Percentiles rank a stretch among this genome's conserved stretches.
Evolutionary conservation across 805 yeast species (phyloP).

Genomic region (Danielia reshetovae): DNA sequence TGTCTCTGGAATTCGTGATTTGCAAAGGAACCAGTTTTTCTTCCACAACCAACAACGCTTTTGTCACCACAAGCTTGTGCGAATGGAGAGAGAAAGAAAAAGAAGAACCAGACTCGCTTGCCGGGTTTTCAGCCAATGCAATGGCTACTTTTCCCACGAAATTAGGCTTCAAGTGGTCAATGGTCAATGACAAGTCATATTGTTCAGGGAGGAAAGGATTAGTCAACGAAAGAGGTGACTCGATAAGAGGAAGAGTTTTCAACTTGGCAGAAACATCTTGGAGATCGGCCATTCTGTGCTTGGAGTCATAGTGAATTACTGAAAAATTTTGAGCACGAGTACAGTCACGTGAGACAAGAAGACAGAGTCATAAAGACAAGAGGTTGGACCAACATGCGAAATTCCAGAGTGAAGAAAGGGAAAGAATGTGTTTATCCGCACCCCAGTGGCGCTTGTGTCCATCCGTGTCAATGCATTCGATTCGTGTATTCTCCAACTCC

Average conservation of each 20-base stretch:
- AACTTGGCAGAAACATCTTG: too few species aligned
- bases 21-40: slow-evolving; percentile 18
- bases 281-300: too few species aligned
- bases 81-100: slow-evolving; percentile 36
- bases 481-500: too few species aligned
- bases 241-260: not conserved
- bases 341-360: too few species aligned
- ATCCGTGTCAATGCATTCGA: too few species aligned
- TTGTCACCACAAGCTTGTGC: slow-evolving; percentile 36
- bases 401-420: too few species aligned
- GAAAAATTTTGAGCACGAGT: too few species aligned
- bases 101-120: not conserved
- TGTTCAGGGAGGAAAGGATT: slow-evolving; percentile 34
- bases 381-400: too few species aligned
- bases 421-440: too few species aligned
- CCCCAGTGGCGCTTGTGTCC: too few species aligned
- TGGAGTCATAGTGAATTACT: too few species aligned
- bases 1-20: slow-evolving; percentile 37
- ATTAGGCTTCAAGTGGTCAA: slow-evolving; percentile 45
- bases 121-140: slow-evolving; percentile 23
- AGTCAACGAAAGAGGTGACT: slow-evolving; percentile 20
- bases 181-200: slow-evolving; percentile 35
- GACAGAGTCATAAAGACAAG: too few species aligned
- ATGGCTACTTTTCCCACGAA: slow-evolving; percentile 41
- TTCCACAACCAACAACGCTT: slow-evolving; percentile 19